Evolutionary conservation across 768 basidiomycete species (phyloP).

Genomic region (Mycena galopus): DNA sequence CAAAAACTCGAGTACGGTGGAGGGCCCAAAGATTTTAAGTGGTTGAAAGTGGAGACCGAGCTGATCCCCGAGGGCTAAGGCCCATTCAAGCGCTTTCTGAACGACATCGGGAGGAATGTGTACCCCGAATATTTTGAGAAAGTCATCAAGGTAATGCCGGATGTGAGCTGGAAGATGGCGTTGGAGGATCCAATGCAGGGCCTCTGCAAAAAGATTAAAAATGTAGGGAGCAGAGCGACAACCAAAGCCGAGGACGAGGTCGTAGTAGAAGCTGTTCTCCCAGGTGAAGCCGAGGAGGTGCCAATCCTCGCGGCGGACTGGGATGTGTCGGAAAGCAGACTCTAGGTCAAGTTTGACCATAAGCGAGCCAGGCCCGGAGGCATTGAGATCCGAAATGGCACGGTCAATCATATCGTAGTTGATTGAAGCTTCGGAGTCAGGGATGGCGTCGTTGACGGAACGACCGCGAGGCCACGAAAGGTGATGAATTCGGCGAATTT

Average conservation of each 20-base stretch:
- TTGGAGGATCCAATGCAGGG: neutral
- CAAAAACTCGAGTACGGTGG: no score
- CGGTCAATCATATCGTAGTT: conserved; percentile 21
- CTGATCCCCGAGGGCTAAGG: no score
- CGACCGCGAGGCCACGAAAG: conserved; percentile 36
- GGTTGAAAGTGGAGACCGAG: no score
- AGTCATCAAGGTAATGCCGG: neutral
- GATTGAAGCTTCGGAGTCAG: conserved; percentile 35
- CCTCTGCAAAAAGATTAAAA: no score
- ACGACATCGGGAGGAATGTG: neutral
- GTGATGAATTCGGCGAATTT: conserved; percentile 36
- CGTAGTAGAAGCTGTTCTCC: no score
- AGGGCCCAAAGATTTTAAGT: no score
- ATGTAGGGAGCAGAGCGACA: no score
- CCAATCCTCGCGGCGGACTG: neutral
- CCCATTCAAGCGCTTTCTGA: neutral
- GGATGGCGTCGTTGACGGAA: conserved; percentile 40
- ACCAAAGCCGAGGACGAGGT: no score
- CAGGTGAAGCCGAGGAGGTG: no score
- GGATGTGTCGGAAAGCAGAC: neutral
- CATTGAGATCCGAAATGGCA: conserved; percentile 25
- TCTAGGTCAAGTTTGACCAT: conserved; percentile 37
- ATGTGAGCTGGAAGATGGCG: neutral
- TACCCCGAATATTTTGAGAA: neutral
- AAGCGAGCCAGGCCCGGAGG: conserved; percentile 34